Evolutionary conservation across 1,284 basidiomycete genomes (phyloP), one percentile per base, ranked within the genome.

Genomic region (Rhodotorula sp.): DNA sequence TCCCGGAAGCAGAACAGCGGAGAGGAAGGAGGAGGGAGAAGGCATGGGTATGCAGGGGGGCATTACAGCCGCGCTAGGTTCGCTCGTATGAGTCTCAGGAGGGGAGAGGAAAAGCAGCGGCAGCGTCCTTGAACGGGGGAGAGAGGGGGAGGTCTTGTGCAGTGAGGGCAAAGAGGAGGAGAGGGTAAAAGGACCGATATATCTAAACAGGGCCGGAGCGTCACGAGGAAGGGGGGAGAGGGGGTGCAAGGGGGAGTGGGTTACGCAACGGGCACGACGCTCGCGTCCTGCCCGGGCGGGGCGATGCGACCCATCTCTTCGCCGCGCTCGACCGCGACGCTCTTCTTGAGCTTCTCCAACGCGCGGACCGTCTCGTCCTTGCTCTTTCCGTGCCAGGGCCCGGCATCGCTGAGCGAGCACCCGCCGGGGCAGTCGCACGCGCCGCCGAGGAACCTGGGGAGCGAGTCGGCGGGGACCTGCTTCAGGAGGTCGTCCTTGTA

Each of bases 391-490:
- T 93, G 91, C 96, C 96, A 99, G 17, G 96, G 96, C 13, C 96
- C 96, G 0, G 88, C 91, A 82, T 99, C 92, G 78, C 90, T 91
- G 82, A 95, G 81, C 70, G 88, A 90, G 83, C 96, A 99, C 5
- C 94, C 91, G 10, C 88, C 91, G 0, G 80, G 78, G 79, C 95
- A 97, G 27, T 85, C 81, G 82, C 95, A 97, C 67, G 77, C 83
- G 6, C 96, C 96, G 25, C 96, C 95, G 80, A 97, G 88, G 77
- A 91, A 89, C 75, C 84, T 85, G 13, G 96, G 96, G 70, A 99
- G 82, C 82, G 91, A 92, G 82, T 92, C 90, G 27, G 83, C 83
- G 8, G 90, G 88, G 80, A 98, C 94, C 85, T 96, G 92, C 74
- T 86, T 83, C 75, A 91, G 81, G 67, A 97, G 82, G 81, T 87